phyloP scores from a whole-genome alignment of 768 basidiomycete genomes.

The Lentinus brumalis region DNA sequence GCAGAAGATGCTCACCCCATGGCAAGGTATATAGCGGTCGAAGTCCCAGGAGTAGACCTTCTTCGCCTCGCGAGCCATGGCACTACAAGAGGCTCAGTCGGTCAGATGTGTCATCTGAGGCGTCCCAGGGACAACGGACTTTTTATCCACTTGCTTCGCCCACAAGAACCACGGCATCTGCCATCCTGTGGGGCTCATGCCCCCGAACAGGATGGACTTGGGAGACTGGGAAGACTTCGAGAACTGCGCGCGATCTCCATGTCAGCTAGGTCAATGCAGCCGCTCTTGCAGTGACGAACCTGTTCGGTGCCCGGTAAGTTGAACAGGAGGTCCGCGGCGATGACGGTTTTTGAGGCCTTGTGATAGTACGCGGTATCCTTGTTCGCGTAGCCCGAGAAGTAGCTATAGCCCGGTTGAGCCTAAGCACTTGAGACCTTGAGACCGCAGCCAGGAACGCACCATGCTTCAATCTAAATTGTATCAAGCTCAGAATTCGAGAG shows the following conservation, averaged over 20 bases:
- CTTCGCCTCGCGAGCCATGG: slow-evolving; percentile 59
- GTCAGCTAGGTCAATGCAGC: background rate
- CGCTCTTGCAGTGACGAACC: slow-evolving; percentile 30
- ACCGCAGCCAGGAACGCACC: background rate
- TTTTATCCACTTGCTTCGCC: slow-evolving; percentile 20
- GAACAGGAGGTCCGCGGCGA: slow-evolving; percentile 77
- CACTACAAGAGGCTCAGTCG: slow-evolving; percentile 23
- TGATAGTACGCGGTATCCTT: slow-evolving; percentile 82
- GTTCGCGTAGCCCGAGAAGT: slow-evolving; percentile 64
- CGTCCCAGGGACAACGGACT: background rate
- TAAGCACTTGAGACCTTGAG: background rate
- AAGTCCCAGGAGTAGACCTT: slow-evolving; percentile 71
- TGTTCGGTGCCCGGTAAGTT: slow-evolving; percentile 81
- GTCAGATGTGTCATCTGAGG: background rate
- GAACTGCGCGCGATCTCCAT: slow-evolving; percentile 1
- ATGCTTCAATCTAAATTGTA: slow-evolving; percentile 1
- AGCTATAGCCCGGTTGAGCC: slow-evolving; percentile 36
- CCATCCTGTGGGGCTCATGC: slow-evolving; percentile 12
- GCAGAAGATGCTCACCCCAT: slow-evolving; percentile 40
- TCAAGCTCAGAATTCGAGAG: background rate
- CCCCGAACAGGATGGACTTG: slow-evolving; percentile 6
- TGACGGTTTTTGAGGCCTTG: slow-evolving; percentile 60
- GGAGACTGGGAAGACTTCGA: slow-evolving; percentile 7
- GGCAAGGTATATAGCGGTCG: slow-evolving; percentile 66
- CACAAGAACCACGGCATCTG: slow-evolving; percentile 19